These are phyloP conservation scores for Oryza meyeriana DNA, from an alignment of 176 grass and related monocot species.

Conservation along the genomic window DNA sequence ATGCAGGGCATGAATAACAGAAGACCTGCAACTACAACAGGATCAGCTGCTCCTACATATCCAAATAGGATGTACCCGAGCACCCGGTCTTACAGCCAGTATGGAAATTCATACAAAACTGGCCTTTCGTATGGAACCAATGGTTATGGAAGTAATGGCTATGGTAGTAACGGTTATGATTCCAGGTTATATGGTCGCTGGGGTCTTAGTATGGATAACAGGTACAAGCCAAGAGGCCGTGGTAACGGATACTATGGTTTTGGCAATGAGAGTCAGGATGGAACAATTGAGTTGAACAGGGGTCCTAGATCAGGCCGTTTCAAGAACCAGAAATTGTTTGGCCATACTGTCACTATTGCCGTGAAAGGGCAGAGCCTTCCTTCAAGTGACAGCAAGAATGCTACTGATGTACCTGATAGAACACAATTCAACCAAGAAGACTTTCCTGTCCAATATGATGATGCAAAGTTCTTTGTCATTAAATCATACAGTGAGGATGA, in stretches of 20 bases:
- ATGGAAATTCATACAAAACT: slow-evolving; percentile 58
- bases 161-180: slow-evolving; percentile 60
- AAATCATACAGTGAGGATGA: slow-evolving; percentile 97
- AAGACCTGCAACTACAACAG: slow-evolving; percentile 55
- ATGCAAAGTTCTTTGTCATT: slow-evolving; percentile 92
- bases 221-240: slow-evolving; percentile 68
- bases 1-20: slow-evolving; percentile 35
- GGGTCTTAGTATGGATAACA: slow-evolving; percentile 56
- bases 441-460: slow-evolving; percentile 65
- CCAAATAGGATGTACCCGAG: slow-evolving; percentile 75
- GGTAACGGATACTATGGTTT: slow-evolving; percentile 67
- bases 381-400: slow-evolving; percentile 40
- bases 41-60: slow-evolving; percentile 46
- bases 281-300: slow-evolving; percentile 83
- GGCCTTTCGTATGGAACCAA: slow-evolving; percentile 42
- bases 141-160: slow-evolving; percentile 31
- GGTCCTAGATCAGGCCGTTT: slow-evolving; percentile 79
- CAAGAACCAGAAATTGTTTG: slow-evolving; percentile 71
- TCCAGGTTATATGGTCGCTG: slow-evolving; percentile 67
- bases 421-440: slow-evolving; percentile 68
- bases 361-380: slow-evolving; percentile 66
- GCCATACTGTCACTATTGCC: slow-evolving; percentile 63
- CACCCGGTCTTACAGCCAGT: slow-evolving; percentile 56
- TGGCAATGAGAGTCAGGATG: slow-evolving; percentile 71
- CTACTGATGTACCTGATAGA: slow-evolving; percentile 51